phyloP scores from a whole-genome alignment of 208 protist genomes.

The Phytomonas sp. region DNA sequence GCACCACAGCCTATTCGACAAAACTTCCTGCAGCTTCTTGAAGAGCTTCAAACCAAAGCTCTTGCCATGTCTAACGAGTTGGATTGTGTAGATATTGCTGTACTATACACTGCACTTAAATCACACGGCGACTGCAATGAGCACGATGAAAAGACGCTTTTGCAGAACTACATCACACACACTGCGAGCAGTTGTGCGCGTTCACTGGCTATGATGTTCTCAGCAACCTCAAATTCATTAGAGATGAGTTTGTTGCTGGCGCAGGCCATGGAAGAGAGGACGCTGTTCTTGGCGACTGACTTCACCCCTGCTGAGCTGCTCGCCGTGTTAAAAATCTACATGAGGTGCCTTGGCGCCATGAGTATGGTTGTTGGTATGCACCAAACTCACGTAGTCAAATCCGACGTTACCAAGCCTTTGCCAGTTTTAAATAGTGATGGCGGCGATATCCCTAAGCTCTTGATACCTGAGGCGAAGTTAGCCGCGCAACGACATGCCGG shows the following conservation, averaged over 20 bases:
- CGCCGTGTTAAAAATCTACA: conserved; percentile 57
- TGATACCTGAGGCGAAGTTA: conserved; percentile 18
- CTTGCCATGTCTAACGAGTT: conserved; percentile 27
- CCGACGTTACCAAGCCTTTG: neutral
- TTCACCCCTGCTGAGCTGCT: conserved; percentile 73
- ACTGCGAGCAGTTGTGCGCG: conserved; percentile 40
- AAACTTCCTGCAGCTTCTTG: conserved; percentile 14
- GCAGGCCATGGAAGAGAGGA: conserved; percentile 46
- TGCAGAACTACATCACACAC: conserved; percentile 28
- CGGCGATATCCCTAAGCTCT: neutral
- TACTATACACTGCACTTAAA: conserved; percentile 49
- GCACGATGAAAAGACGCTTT: conserved; percentile 19
- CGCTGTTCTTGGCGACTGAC: conserved; percentile 71
- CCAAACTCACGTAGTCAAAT: neutral
- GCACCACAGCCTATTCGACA: conserved; percentile 16
- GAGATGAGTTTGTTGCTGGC: conserved; percentile 25
- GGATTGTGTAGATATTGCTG: conserved; percentile 54
- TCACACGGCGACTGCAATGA: conserved; percentile 15
- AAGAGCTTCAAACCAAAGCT: conserved; percentile 16
- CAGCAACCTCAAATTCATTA: conserved; percentile 22
- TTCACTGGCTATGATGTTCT: conserved; percentile 65
- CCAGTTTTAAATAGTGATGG: neutral
- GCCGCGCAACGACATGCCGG: conserved; percentile 35
- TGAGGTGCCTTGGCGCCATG: conserved; percentile 38
- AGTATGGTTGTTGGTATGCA: conserved; percentile 12